A percentile compares a stretch with the other conserved stretches of the same genome.
Conservation (phyloP, 148 eudicot genomes). For the Rheum nobile region DNA sequence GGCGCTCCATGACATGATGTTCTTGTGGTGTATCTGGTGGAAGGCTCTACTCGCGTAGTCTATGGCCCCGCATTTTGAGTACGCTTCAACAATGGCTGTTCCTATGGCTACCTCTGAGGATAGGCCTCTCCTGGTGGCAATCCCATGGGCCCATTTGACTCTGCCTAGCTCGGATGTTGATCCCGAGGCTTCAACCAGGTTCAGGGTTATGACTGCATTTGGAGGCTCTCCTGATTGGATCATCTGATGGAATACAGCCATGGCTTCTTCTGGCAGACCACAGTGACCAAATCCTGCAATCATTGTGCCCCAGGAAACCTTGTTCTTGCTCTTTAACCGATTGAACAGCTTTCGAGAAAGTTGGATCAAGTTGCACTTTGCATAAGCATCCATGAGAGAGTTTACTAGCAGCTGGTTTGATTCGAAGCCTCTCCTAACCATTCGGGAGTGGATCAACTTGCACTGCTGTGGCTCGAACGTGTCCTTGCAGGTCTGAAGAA, state of each 20-base stretch:
- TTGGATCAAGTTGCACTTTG: conserved; percentile 47
- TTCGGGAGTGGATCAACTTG: conserved; percentile 42
- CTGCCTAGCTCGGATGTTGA: conserved; percentile 41
- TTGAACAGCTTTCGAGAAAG: conserved; percentile 41
- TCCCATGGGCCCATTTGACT: conserved; percentile 59
- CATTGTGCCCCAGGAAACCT: conserved; percentile 71
- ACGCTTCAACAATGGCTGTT: conserved; percentile 61
- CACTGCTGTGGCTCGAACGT: conserved; percentile 31
- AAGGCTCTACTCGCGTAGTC: conserved; percentile 48
- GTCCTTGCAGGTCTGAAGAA: conserved; percentile 57
- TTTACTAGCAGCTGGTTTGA: conserved; percentile 43
- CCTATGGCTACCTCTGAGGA: conserved; percentile 49
- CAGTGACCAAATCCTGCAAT: conserved; percentile 67
- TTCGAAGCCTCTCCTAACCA: conserved; percentile 34
- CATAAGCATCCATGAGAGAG: conserved; percentile 67
- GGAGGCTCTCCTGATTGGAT: conserved; percentile 15
- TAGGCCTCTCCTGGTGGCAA: conserved; percentile 45
- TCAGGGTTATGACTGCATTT: conserved; percentile 43
- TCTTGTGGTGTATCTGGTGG: conserved; percentile 38
- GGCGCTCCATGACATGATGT: conserved; percentile 57
- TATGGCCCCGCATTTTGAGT: conserved; percentile 74
- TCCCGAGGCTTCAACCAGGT: conserved; percentile 69
- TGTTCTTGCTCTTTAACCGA: conserved; percentile 27
- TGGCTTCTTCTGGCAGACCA: conserved; percentile 69
- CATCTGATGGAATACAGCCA: conserved; percentile 40